phyloP scores from a whole-genome alignment of 1,284 basidiomycete species.

The Cystobasidium pallidum region DNA sequence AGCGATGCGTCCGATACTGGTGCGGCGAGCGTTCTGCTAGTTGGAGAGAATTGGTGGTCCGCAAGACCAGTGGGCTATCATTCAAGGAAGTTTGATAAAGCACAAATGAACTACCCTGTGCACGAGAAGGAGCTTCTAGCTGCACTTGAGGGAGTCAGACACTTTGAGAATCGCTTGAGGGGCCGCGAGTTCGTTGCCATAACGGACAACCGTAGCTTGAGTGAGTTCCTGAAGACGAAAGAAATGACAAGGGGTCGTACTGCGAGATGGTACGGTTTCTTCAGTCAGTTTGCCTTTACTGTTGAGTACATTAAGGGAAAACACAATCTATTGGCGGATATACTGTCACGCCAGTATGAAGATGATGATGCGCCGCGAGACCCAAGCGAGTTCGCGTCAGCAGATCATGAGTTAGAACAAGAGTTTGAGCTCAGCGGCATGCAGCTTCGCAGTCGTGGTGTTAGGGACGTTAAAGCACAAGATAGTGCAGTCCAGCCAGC shows the following conservation, averaged over 20 bases:
- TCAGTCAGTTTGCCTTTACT: not conserved
- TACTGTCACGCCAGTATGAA: no score
- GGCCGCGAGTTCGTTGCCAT: not conserved
- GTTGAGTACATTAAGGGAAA: no score
- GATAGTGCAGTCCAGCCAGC: no score
- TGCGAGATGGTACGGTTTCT: not conserved
- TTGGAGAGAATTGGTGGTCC: not conserved
- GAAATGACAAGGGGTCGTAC: constrained; percentile 4
- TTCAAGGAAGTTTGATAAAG: not conserved
- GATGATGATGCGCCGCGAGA: no score
- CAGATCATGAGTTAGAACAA: no score
- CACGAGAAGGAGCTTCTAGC: not conserved
- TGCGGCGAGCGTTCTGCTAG: not conserved
- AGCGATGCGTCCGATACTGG: not conserved
- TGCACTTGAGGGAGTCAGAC: not conserved
- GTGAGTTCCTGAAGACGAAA: constrained; percentile 1
- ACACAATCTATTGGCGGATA: no score
- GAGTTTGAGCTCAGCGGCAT: no score
- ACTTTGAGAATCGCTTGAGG: not conserved
- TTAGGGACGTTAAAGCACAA: no score
- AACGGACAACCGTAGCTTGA: not conserved
- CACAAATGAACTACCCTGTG: constrained; percentile 8
- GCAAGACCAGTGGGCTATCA: constrained; percentile 4
- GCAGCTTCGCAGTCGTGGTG: no score
- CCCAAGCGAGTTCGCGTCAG: no score